phyloP scores from a whole-genome alignment of 805 yeast genomes.

The Metschnikowia henanensis region DNA sequence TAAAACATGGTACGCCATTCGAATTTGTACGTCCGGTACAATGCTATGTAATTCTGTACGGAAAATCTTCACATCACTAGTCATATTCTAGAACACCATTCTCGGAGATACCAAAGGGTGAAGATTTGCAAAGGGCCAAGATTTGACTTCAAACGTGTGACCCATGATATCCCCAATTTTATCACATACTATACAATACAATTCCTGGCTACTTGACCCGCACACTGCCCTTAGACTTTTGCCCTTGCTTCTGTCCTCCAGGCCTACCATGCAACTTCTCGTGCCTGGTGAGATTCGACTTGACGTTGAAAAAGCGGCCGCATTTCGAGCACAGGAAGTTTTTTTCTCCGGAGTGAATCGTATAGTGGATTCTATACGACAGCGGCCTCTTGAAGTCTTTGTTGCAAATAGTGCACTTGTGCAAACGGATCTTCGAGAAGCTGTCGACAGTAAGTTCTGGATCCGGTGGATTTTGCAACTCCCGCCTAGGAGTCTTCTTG shows the following conservation, averaged over 20 bases:
- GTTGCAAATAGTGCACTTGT: conserved; percentile 53
- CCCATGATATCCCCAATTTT: no score
- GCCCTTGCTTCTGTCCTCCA: not conserved
- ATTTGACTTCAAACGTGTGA: no score
- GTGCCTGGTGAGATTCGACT: conserved; percentile 82
- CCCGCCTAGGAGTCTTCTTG: no score
- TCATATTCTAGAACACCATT: no score
- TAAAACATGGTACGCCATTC: no score
- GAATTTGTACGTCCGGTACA: no score
- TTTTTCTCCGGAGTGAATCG: conserved; percentile 59
- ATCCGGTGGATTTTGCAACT: not conserved
- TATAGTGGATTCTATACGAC: conserved; percentile 74
- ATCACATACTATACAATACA: no score
- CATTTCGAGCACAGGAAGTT: conserved; percentile 49
- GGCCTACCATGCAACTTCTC: conserved; percentile 53
- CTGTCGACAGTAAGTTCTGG: conserved; percentile 1
- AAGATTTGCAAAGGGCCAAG: no score
- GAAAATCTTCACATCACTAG: no score
- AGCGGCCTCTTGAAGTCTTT: conserved; percentile 83
- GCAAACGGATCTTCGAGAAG: conserved; percentile 2
- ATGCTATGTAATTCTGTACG: no score
- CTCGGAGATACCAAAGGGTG: no score
- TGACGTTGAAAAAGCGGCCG: conserved; percentile 67
- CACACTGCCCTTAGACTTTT: not conserved
- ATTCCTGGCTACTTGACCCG: conserved; percentile 2